Base-by-base conservation (phyloP, 441 rosid genomes). In the Erodium texanum region DNA sequence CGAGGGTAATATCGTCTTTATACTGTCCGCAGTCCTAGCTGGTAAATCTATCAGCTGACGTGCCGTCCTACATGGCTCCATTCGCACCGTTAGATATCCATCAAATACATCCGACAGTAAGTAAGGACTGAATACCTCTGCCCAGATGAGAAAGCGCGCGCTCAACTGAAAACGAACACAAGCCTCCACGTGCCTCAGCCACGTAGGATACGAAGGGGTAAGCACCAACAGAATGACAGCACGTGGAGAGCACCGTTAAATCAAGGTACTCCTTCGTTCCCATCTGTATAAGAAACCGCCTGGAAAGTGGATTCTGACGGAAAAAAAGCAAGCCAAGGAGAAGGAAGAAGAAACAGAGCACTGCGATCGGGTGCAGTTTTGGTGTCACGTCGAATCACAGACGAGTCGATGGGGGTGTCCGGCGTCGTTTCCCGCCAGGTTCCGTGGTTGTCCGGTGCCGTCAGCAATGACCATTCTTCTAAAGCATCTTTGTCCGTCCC, bases 401-500 rank as follows among this genome's bases (percentile, higher is more conserved):
- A 7, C 24, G 59, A 24, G 24, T 11, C 16, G 52, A 76, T 81
- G 83, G 82, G 80, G 66, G 73, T 45, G 24, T 75, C 82, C 73
- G 79, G 82, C 65, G 74, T 70, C 15, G 75, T 77, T 32, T 71
- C 78, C 73, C 74, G 84, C 2, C 78, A 66, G 24, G 54, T 82
- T 19, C 77, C 76, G 0, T 66, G 59, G 38, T 70, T 69, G 20
- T 69, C 80, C 58, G 65, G 81, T 24, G 72, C n/a, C n/a, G n/a
- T n/a, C n/a, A n/a, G n/a, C n/a, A n/a, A 56, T 19, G 1, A 48
- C 65, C 61, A 20, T 19, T 18, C 16, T 65, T 41, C 5, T 32
- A 32, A 32, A 32, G 36, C 36, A 32, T 32, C 36, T 32, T 32
- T 41, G 24, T 24, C 65, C 5, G 65, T 24, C 20, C 18, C 19